Base-by-base conservation (phyloP, 331 rosid genomes). In the Malus hybrid region DNA sequence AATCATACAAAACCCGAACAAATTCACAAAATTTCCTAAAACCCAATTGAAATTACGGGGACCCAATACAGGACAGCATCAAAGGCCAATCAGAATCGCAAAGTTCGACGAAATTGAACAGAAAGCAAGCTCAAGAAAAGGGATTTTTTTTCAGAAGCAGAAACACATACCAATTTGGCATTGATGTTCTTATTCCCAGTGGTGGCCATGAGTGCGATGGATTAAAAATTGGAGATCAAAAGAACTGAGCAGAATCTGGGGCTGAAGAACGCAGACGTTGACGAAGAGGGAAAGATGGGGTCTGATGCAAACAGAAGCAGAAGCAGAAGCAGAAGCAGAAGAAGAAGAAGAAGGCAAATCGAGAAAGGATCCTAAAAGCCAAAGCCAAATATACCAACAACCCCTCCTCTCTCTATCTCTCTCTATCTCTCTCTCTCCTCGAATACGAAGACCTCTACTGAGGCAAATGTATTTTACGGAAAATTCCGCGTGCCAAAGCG, bases 111-210 rank as follows among this genome's bases (percentile, higher is more conserved):
- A 50, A 24, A 11, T 32, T 46, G 46, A 76, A 73, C n/a, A 52
- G 10, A 75, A 57, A 70, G 4, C 56, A 70, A 24, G 78, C 70
- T 70, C 5, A 36, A 74, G 9, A 66, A 72, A 44, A 14, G 52
- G 67, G 84, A 28, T 13, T 48, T 63, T 69, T 10, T 0, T 9
- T 33, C 19, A 22, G 70, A 28, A 15, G 39, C 15, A 36, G 28
- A 76, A 65, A 75, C 2, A 3, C 86, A 24, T 32, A 86, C 89
- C 84, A 86, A 80, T 86, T 86, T 86, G 69, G 89, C 89, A 78
- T 86, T 86, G 69, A 86, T 80, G 80, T 78, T 86, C 87, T 80
- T 86, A 82, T 83, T 86, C 78, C 89, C 89, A 50, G 81, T 80
- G 83, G 87, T 86, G 77, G 89, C 89, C 89, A 86, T 86, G 80